A percentile compares a stretch with the other conserved stretches of the same genome.
Conservation (phyloP, 345 rosid genomes). For the Heritiera fomes region DNA sequence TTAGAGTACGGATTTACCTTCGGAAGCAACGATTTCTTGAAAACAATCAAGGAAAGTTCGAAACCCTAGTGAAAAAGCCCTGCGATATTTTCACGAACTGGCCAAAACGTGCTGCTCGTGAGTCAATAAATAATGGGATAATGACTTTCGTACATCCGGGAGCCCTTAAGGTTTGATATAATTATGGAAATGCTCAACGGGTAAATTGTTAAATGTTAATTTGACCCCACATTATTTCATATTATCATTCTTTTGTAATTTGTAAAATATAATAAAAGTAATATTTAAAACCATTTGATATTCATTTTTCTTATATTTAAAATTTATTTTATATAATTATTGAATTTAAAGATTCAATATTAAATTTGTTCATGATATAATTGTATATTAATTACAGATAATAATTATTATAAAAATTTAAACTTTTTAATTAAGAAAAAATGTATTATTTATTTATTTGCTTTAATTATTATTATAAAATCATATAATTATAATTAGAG, state of each 20-base stretch:
- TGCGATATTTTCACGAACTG: neutral
- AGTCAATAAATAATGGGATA: neutral
- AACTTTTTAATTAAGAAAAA: too few relatives aligned
- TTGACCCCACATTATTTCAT: neutral
- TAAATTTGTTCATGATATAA: too few relatives aligned
- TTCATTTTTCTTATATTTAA: too few relatives aligned
- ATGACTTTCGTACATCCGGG: conserved; percentile 2
- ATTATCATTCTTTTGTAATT: neutral
- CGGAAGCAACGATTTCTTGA: neutral
- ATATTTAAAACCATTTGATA: too few relatives aligned
- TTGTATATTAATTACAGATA: too few relatives aligned
- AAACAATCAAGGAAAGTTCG: neutral
- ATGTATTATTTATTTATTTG: too few relatives aligned
- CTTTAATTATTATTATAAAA: too few relatives aligned
- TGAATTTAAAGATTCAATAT: too few relatives aligned
- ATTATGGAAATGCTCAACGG: neutral
- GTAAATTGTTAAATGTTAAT: neutral
- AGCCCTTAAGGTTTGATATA: neutral
- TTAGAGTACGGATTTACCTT: neutral
- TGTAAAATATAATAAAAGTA: too few relatives aligned
- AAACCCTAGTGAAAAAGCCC: conserved; percentile 1
- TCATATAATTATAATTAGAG: too few relatives aligned
- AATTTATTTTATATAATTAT: too few relatives aligned
- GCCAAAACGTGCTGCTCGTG: neutral
- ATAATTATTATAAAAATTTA: too few relatives aligned